Evolutionary conservation across 306 rosid species (phyloP), one percentile per base, ranked within the genome.

Genomic region (Datisca glomerata): DNA sequence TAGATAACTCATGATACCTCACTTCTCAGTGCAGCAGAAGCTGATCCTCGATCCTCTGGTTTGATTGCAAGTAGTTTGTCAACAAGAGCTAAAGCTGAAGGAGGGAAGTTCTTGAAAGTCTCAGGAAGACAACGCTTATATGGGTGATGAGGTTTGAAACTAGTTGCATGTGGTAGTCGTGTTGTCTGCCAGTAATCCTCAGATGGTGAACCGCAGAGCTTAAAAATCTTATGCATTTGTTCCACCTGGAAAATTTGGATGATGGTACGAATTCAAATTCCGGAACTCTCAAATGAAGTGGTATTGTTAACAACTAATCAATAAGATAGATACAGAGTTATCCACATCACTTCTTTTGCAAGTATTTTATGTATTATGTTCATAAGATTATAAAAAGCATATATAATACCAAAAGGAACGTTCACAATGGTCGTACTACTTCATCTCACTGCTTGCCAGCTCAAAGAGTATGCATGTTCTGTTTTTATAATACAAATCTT

Each of bases 181-280:
- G 86, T 80, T 68, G 57, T 74, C 59, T 64, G 64, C 98, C 93
- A 89, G 59, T 64, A 83, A 8, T 73, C 91, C 56, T 80, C 84
- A 3, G 81, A 72, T 17, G 95, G 93, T 13, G 98, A 89, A 37
- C 98, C 95, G 43, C 97, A 89, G 41, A 89, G 89, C 70, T 83
- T 89, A 61, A 79, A 89, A 49, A 83, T 89, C 61, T 89, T 89
- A 40, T 89, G 98, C 86, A 80, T 70, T 72, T 89, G 98, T 63
- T 89, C 98, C 46, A 86, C 96, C 96, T 86, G 45, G 21, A n/a
- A 51, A 35, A 59, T 8, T 45, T 24, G 41, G 34, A 40, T 33
- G 23, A 24, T 18, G 43, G 12, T 34, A 24, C 41, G 20, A 37
- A 31, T 22, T 14, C 21, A 51, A 23, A 50, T 36, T 13, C 17